Conservation (phyloP, 2,329 filamentous ascomycete species). For the Fusarium multiceps region DNA sequence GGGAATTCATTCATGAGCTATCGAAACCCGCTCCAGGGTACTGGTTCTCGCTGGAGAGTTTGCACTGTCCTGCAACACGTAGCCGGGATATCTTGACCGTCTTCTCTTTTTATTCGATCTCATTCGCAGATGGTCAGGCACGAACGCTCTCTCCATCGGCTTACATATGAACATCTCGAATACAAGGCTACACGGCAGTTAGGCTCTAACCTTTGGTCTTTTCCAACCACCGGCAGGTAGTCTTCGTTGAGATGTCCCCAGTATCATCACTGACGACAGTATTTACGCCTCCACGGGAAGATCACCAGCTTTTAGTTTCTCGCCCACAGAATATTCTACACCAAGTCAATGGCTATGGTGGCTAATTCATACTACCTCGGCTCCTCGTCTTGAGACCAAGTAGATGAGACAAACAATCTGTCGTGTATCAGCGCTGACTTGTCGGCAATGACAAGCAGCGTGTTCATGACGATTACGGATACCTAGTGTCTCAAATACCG, state of each 20-base stretch:
- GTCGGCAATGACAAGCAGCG: conserved; percentile 8
- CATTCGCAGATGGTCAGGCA: conserved; percentile 18
- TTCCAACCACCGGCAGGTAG: conserved; percentile 5
- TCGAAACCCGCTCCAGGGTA: not conserved
- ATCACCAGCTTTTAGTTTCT: not conserved
- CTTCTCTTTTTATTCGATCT: conserved; percentile 10
- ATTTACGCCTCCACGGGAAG: not conserved
- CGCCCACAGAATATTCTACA: not conserved
- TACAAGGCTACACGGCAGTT: conserved; percentile 23
- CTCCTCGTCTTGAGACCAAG: not conserved
- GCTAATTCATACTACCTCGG: not conserved
- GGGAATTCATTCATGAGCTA: conserved; percentile 7
- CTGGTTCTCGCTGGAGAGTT: conserved; percentile 11
- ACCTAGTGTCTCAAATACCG: not conserved
- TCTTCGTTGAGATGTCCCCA: not conserved
- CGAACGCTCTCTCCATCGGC: conserved; percentile 15
- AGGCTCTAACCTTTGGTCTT: conserved; percentile 19
- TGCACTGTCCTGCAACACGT: conserved; percentile 19
- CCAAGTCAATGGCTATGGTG: not conserved
- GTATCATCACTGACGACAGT: conserved; percentile 6
- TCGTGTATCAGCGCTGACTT: conserved; percentile 6
- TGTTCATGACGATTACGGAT: not conserved
- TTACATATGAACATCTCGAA: conserved; percentile 9
- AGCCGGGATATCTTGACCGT: conserved; percentile 7
- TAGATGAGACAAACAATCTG: conserved; percentile 1